phyloP scores from a whole-genome alignment of 129 eudicot genomes.

The Rutidosis leptorrhynchoides region DNA sequence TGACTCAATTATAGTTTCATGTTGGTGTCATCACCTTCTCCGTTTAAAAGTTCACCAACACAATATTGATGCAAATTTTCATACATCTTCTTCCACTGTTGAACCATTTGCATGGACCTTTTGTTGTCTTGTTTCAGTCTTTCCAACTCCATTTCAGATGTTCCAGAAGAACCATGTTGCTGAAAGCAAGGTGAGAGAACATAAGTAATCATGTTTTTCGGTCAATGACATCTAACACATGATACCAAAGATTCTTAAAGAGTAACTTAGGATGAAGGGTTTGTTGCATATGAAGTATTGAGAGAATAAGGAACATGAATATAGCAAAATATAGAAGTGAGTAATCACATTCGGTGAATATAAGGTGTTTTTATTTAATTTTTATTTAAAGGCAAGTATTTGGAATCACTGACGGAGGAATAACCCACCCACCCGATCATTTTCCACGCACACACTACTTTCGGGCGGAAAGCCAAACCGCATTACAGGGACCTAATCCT shows the following conservation, averaged over 20 bases:
- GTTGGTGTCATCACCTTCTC: conserved; percentile 25
- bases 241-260: background rate
- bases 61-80: conserved; percentile 68
- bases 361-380: background rate
- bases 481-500: no score
- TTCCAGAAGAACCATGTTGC: conserved; percentile 86
- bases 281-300: background rate
- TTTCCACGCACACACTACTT: no score
- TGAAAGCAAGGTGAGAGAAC: conserved; percentile 16
- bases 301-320: background rate
- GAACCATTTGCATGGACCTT: conserved; percentile 61
- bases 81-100: conserved; percentile 84
- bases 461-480: no score
- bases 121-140: conserved; percentile 54
- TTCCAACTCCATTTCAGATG: conserved; percentile 75
- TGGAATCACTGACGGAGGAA: no score
- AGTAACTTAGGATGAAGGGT: background rate
- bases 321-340: background rate
- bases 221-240: background rate
- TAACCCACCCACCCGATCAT: no score
- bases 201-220: background rate
- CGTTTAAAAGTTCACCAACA: conserved; percentile 61
- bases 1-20: conserved; percentile 13
- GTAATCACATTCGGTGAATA: background rate
- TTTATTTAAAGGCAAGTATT: no score